Base-by-base conservation (phyloP, 2,329 filamentous ascomycete genomes). In the Moelleriella libera region DNA sequence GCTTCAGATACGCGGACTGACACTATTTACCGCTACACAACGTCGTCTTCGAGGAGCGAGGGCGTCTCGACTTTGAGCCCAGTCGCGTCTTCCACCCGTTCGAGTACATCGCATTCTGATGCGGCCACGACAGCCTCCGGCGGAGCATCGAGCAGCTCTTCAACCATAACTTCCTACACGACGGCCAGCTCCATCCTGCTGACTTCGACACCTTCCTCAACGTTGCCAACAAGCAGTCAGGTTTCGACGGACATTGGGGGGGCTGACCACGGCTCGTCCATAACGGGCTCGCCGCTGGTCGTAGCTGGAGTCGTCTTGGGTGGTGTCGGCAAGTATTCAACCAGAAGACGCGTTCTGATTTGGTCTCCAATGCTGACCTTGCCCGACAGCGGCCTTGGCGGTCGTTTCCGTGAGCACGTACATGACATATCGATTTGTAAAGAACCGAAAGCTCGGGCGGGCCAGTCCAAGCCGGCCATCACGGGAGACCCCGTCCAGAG, bases 21-120 rank as follows among this genome's bases (percentile, higher is more conserved):
- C 39, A 55, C 50, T 7, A 45, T 55, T 32, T 48, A 52, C 21
- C 51, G 53, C 6, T 50, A 52, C 40, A 54, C 49, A 5, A 50
- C 47, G 10, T 21, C 14, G 14, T 32, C 45, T 21, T 41, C 49
- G 7, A 30, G 8, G 30, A 48, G 21, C 32, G 12, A 47, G 30
- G 21, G 45, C 5, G 31, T 43, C n/a, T 41, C 42, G 12, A 37
- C 43, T 12, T 31, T 44, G 31, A 31, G 31, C 28, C 34, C 44
- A 8, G n/a, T 39, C 41, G n/a, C 48, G 4, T 44, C 37, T 7
- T 37, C 39, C 9, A 48, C 34, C 7, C 49, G 7, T 5, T 5
- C 9, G n/a, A 41, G 14, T n/a, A n/a, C 40, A n/a, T 41, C 40
- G 10, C 40, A 41, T 41, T 21, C n/a, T 21, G 40, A 11, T n/a